These are phyloP conservation scores for Aspergillus tubingensis DNA, from an alignment of 2,329 filamentous ascomycete genomes.

Conservation along the genomic window DNA sequence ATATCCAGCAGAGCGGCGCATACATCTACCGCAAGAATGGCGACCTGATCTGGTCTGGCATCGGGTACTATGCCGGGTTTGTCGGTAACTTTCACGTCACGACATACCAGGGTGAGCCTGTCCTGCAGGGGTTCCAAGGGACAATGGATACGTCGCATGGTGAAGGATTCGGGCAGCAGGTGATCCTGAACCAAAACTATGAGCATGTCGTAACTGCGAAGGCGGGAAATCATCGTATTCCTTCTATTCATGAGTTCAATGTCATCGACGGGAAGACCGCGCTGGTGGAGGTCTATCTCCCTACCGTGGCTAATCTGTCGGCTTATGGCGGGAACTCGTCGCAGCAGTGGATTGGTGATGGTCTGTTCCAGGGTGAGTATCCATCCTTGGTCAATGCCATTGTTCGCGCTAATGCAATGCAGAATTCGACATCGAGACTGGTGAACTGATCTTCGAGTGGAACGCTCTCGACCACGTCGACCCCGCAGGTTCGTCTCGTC, in stretches of 20 bases:
- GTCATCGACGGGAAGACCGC: slow-evolving; percentile 56
- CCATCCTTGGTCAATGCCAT: slow-evolving; percentile 22
- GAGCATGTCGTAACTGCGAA: slow-evolving; percentile 57
- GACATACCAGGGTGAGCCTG: slow-evolving; percentile 53
- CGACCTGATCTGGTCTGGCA: slow-evolving; percentile 60
- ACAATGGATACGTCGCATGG: slow-evolving; percentile 55
- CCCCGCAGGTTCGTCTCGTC: slow-evolving; percentile 46
- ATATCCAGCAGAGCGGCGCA: slow-evolving; percentile 54
- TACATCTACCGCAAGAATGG: slow-evolving; percentile 60
- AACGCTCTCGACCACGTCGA: slow-evolving; percentile 58
- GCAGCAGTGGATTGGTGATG: slow-evolving; percentile 60
- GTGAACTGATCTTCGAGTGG: slow-evolving; percentile 62
- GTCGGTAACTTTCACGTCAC: slow-evolving; percentile 54
- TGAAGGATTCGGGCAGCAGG: slow-evolving; percentile 57
- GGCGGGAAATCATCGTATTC: slow-evolving; percentile 50
- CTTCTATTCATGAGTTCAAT: slow-evolving; percentile 59
- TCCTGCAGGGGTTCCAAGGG: slow-evolving; percentile 58
- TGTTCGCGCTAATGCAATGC: neutral
- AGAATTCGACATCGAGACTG: slow-evolving; percentile 54
- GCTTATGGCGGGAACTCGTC: slow-evolving; percentile 50
- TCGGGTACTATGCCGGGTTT: slow-evolving; percentile 56
- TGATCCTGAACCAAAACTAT: slow-evolving; percentile 57
- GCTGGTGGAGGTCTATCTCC: slow-evolving; percentile 57
- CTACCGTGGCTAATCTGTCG: slow-evolving; percentile 49
- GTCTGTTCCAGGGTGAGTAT: slow-evolving; percentile 54